Percentiles rank a stretch among this genome's conserved stretches.
Evolutionary conservation across 495 filamentous ascomycete species (phyloP).

Genomic region (Articulospora tetracladia): DNA sequence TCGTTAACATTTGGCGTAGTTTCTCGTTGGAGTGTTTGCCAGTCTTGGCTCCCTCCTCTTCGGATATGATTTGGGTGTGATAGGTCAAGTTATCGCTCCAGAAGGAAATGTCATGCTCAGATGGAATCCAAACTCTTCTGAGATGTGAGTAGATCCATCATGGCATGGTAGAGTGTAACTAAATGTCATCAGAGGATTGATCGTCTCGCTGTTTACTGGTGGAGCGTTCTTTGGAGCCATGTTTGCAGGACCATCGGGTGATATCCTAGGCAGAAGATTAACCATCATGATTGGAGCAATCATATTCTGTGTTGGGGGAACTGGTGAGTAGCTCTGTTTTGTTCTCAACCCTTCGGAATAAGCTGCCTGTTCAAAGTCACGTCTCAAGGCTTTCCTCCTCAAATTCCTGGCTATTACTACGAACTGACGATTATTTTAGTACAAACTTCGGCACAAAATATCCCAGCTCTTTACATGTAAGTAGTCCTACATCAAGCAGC

Average conservation of each 20-base stretch:
- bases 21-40: conserved; percentile 13
- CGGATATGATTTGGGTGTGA: conserved; percentile 30
- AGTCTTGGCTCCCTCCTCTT: conserved; percentile 13
- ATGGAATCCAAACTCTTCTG: background rate
- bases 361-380: too few relatives aligned
- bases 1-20: background rate
- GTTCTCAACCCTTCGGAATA: too few relatives aligned
- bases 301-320: conserved; percentile 38
- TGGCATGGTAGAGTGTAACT: background rate
- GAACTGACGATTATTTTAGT: background rate
- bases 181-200: conserved; percentile 21
- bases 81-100: conserved; percentile 35
- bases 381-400: conserved; percentile 29
- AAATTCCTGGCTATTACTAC: conserved; percentile 29
- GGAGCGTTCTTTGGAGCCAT: conserved; percentile 26
- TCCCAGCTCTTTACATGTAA: background rate
- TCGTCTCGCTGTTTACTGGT: conserved; percentile 39
- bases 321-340: conserved; percentile 16
- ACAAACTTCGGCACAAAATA: background rate
- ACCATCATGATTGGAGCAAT: conserved; percentile 37
- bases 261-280: conserved; percentile 9
- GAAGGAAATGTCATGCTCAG: conserved; percentile 12
- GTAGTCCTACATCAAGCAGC: background rate
- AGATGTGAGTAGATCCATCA: background rate
- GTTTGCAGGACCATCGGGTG: conserved; percentile 2